Evolutionary conservation across 805 yeast genomes (phyloP).

Genomic region (Lipomyces orientalis): DNA sequence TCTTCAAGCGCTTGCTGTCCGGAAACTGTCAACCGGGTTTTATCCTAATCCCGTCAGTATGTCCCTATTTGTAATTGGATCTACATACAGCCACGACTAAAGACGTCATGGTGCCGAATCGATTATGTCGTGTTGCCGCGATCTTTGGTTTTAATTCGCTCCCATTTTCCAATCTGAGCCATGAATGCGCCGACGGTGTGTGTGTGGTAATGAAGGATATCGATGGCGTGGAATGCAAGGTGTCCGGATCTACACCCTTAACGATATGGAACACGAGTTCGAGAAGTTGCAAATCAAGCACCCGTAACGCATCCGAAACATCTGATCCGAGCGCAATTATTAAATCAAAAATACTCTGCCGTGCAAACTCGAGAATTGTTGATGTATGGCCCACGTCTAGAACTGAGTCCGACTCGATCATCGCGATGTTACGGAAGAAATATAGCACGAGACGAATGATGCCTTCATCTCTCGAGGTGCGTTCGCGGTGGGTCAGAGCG

Average conservation of each 20-base stretch:
- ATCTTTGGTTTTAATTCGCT: slow-evolving; percentile 56
- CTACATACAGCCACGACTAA: slow-evolving; percentile 54
- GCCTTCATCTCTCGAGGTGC: slow-evolving; percentile 74
- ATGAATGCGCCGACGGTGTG: slow-evolving; percentile 38
- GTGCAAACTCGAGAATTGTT: slow-evolving; percentile 63
- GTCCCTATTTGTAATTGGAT: not conserved
- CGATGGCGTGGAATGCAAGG: slow-evolving; percentile 33
- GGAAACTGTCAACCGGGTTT: slow-evolving; percentile 65
- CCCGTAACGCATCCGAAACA: slow-evolving; percentile 65
- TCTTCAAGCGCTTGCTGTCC: slow-evolving; percentile 70
- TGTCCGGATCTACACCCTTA: slow-evolving; percentile 58
- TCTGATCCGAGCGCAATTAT: slow-evolving; percentile 73
- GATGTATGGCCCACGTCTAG: slow-evolving; percentile 73
- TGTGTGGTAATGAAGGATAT: not conserved
- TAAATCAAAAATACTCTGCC: slow-evolving; percentile 74
- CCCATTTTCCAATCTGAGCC: slow-evolving; percentile 65
- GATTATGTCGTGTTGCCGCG: slow-evolving; percentile 74
- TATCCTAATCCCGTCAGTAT: slow-evolving; percentile 47
- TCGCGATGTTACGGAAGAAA: slow-evolving; percentile 77
- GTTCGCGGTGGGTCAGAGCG: slow-evolving; percentile 55
- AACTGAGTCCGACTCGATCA: slow-evolving; percentile 64
- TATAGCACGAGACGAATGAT: slow-evolving; percentile 72
- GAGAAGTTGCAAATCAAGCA: slow-evolving; percentile 65
- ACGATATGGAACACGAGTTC: slow-evolving; percentile 72
- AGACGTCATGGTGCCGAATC: slow-evolving; percentile 86